These are phyloP conservation scores for Mortierella alpina DNA, from an alignment of 192 early-diverging fungal species.

Conservation along the genomic window DNA sequence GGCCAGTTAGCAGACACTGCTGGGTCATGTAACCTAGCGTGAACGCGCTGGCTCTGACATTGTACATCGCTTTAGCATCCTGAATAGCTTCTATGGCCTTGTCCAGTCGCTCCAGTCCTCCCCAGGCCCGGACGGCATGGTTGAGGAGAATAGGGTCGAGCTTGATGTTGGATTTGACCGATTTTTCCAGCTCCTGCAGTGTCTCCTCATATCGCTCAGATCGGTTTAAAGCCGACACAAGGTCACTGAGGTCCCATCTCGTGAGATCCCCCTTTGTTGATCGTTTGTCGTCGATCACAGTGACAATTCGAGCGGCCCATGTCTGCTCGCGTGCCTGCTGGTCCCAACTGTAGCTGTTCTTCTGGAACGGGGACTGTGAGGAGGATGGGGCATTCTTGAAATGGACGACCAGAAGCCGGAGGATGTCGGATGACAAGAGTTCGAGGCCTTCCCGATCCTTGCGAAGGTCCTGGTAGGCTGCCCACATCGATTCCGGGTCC, in stretches of 20 bases:
- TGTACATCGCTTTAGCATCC: background rate
- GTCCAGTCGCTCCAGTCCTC: constrained; percentile 31
- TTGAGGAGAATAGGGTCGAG: constrained; percentile 40
- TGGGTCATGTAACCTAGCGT: constrained; percentile 47
- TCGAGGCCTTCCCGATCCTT: constrained; percentile 3
- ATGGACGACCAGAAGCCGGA: constrained; percentile 21
- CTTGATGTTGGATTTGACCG: background rate
- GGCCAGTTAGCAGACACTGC: constrained; percentile 5
- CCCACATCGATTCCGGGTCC: constrained; percentile 26
- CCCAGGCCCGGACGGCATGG: constrained; percentile 43
- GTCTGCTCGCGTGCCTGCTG: background rate
- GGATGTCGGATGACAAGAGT: constrained; percentile 11
- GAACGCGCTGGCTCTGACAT: constrained; percentile 31
- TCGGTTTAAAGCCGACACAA: constrained; percentile 39
- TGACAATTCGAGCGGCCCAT: constrained; percentile 32
- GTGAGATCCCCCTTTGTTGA: background rate
- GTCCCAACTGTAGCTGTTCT: background rate
- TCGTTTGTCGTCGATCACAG: constrained; percentile 41
- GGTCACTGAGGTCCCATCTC: constrained; percentile 37
- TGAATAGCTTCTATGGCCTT: constrained; percentile 17
- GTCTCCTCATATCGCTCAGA: constrained; percentile 29
- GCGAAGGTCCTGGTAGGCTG: constrained; percentile 28
- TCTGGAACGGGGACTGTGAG: background rate
- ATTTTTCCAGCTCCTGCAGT: constrained; percentile 21
- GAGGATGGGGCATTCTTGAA: constrained; percentile 18